phyloP scores from a whole-genome alignment of 179 eudicot genomes.

The Carnegiea gigantea region DNA sequence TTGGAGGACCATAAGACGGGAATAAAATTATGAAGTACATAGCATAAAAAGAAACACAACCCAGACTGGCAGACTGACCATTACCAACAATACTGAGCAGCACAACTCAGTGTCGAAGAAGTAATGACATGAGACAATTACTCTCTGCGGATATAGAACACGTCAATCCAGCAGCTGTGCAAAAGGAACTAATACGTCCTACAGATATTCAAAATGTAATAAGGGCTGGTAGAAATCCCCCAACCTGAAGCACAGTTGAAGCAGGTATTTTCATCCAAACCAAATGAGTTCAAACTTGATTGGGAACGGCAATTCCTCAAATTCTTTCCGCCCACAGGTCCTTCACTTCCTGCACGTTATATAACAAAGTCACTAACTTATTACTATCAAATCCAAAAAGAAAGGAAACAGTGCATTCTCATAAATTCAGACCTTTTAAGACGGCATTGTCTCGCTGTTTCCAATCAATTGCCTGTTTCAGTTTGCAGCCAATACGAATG shows the following conservation, averaged over 20 bases:
- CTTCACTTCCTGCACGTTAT: constrained; percentile 29
- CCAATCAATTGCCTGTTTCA: constrained; percentile 76
- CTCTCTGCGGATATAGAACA: constrained; percentile 4
- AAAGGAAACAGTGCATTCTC: background rate
- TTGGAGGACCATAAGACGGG: background rate
- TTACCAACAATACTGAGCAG: constrained; percentile 1
- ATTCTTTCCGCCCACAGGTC: constrained; percentile 30
- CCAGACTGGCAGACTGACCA: background rate
- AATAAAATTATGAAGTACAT: background rate
- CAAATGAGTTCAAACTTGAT: constrained; percentile 38
- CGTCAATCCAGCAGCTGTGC: background rate
- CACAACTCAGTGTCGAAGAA: background rate
- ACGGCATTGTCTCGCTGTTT: constrained; percentile 49
- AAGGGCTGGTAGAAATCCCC: constrained; percentile 7
- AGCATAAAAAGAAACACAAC: background rate
- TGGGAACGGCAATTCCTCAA: constrained; percentile 37
- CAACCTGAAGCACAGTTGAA: constrained; percentile 38
- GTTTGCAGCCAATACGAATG: constrained; percentile 78
- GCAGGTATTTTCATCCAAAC: constrained; percentile 37
- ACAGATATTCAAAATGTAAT: background rate
- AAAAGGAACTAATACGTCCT: constrained; percentile 1
- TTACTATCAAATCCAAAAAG: background rate
- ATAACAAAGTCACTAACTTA: constrained; percentile 8
- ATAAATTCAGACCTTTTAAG: constrained; percentile 43
- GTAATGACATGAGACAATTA: background rate